Evolutionary conservation across 192 early-diverging fungal species (phyloP).

Genomic region (Coemansia sp.): DNA sequence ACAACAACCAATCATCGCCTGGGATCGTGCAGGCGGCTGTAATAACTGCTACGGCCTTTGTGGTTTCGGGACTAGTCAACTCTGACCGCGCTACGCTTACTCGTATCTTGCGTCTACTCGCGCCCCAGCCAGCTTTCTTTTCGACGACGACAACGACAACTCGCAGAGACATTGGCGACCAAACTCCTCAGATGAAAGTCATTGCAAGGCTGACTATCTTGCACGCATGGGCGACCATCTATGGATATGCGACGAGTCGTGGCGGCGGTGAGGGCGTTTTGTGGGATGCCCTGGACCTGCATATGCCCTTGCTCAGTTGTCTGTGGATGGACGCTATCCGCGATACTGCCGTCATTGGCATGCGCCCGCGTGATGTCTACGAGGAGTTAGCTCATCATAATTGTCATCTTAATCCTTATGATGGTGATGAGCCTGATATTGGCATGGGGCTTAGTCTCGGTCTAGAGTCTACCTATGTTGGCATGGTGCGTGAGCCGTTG

Average conservation of each 20-base stretch:
- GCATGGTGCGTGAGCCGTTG: constrained; percentile 15
- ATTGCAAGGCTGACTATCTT: constrained; percentile 20
- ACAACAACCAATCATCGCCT: no score
- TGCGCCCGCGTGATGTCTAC: constrained; percentile 10
- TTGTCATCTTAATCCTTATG: no score
- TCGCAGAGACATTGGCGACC: neutral
- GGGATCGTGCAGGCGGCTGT: constrained; percentile 16
- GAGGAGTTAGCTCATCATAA: constrained; percentile 19
- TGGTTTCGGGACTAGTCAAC: constrained; percentile 24
- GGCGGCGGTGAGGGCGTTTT: neutral
- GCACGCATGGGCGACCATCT: constrained; percentile 26
- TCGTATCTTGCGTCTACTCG: constrained; percentile 37
- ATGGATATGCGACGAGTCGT: neutral
- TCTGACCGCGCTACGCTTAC: constrained; percentile 21
- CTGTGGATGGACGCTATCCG: constrained; percentile 43
- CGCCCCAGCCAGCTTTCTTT: constrained; percentile 21
- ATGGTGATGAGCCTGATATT: neutral
- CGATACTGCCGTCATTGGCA: constrained; percentile 31
- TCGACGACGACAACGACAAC: constrained; percentile 1
- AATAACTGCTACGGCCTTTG: constrained; percentile 26
- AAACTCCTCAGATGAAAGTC: constrained; percentile 30
- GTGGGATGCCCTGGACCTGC: constrained; percentile 19
- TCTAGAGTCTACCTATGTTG: constrained; percentile 33
- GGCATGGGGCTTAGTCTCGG: constrained; percentile 34
- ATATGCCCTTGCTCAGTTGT: constrained; percentile 17